These are phyloP conservation scores for Pseudozyma sp. DNA, from an alignment of 1,284 basidiomycete genomes.

Conservation along the genomic window DNA sequence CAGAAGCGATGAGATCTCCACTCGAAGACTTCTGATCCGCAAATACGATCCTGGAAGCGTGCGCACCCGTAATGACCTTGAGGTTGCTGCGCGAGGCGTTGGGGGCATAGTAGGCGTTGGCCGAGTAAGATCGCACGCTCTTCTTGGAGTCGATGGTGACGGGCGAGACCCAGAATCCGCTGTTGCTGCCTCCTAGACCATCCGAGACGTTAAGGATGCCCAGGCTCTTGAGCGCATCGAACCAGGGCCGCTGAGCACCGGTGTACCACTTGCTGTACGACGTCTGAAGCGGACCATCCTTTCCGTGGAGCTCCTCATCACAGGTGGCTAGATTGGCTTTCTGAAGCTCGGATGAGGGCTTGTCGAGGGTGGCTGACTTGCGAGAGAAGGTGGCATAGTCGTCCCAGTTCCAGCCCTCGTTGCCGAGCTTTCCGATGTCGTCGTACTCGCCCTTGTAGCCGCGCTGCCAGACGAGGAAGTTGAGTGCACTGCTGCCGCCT, in stretches of 20 bases:
- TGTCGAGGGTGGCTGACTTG: constrained; percentile 37
- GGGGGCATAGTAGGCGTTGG: constrained; percentile 54
- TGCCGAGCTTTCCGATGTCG: constrained; percentile 51
- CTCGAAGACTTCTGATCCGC: constrained; percentile 10
- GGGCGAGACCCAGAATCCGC: constrained; percentile 54
- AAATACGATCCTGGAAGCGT: constrained; percentile 47
- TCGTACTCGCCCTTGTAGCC: constrained; percentile 58
- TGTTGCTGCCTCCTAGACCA: constrained; percentile 47
- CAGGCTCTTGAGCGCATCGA: constrained; percentile 47
- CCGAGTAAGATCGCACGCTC: constrained; percentile 42
- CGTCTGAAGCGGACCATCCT: constrained; percentile 45
- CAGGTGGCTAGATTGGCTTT: constrained; percentile 49
- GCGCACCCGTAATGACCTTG: constrained; percentile 54
- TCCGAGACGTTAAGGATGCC: constrained; percentile 46
- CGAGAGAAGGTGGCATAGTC: constrained; percentile 39
- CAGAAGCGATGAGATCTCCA: constrained; percentile 51
- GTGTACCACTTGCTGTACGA: constrained; percentile 57
- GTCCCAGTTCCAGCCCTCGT: constrained; percentile 57
- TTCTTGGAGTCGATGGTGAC: constrained; percentile 43
- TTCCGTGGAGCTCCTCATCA: constrained; percentile 46
- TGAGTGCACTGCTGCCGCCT: constrained; percentile 69
- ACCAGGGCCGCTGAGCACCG: constrained; percentile 54
- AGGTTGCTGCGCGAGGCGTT: constrained; percentile 43
- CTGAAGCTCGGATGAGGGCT: constrained; percentile 39
- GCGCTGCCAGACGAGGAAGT: constrained; percentile 66